A percentile compares a stretch with the other conserved stretches of the same genome.
Conservation (phyloP, 257 asterid genomes). For the Solanum etuberosum region DNA sequence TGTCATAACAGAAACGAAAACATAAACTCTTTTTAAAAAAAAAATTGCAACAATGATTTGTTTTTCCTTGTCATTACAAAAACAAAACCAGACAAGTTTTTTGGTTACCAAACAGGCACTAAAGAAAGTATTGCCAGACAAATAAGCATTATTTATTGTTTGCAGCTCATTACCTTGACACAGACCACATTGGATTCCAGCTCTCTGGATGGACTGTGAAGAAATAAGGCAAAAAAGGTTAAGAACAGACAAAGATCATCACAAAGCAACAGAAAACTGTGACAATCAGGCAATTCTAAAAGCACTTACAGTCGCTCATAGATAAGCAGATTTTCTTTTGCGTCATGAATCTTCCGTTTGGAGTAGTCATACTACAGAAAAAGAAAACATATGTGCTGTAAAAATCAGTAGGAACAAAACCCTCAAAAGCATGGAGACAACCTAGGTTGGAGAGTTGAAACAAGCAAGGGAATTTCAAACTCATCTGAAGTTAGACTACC, state of each 20-base stretch:
- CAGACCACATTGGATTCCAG: conserved; percentile 57
- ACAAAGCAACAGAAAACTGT: background rate
- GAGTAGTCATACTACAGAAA: conserved; percentile 56
- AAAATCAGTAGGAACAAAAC: background rate
- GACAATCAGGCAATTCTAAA: background rate
- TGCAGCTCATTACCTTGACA: conserved; percentile 23
- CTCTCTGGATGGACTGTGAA: conserved; percentile 42
- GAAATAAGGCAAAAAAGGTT: background rate
- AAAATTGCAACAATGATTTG: background rate
- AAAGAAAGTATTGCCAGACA: background rate
- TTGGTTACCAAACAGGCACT: background rate
- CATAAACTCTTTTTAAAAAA: background rate
- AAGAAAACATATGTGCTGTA: conserved; percentile 3
- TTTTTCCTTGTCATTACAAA: background rate
- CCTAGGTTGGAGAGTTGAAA: background rate
- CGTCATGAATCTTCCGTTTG: conserved; percentile 86
- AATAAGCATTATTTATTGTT: background rate
- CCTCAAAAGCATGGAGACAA: background rate
- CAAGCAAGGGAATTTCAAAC: background rate
- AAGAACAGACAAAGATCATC: background rate
- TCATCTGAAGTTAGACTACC: conserved; percentile 26
- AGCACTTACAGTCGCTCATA: conserved; percentile 58
- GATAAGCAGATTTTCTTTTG: conserved; percentile 90
- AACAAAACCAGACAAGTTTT: background rate
- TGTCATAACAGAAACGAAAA: background rate